phyloP scores from a whole-genome alignment of 202 grass and related monocot genomes.

The Hordeum pubiflorum region DNA sequence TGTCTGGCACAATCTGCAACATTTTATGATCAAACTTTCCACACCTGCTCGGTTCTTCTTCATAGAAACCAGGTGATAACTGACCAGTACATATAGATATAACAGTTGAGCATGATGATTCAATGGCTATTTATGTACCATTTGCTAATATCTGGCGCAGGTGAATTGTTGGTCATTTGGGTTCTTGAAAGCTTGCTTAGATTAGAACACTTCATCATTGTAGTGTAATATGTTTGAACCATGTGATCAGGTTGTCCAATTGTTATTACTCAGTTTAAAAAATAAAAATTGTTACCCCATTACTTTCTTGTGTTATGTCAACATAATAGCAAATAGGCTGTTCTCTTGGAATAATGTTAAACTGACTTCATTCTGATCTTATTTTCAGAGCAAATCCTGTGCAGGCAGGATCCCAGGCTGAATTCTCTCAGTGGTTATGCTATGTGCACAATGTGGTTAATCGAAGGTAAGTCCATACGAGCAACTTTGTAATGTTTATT shows the following conservation, averaged over 20 bases:
- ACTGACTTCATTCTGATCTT: conserved; percentile 1
- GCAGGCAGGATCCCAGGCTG: conserved; percentile 74
- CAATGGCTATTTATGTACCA: conserved; percentile 3
- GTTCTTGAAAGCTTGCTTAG: background rate
- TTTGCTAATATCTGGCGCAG: background rate
- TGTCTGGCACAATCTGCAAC: background rate
- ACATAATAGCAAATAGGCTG: background rate
- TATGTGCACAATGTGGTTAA: conserved; percentile 93
- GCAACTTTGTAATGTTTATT: background rate
- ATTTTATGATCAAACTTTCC: background rate
- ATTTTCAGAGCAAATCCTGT: conserved; percentile 73
- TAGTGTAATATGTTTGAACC: background rate
- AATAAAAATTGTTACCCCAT: background rate
- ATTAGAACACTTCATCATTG: background rate
- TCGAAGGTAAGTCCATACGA: conserved; percentile 56
- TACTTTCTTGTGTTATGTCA: background rate
- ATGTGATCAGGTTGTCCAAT: background rate
- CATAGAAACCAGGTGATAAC: background rate
- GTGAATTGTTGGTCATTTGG: background rate
- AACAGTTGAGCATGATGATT: background rate
- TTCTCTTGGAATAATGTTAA: background rate
- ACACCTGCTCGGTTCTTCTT: background rate
- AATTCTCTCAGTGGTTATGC: conserved; percentile 92
- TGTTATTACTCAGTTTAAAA: background rate
- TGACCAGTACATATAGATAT: background rate